Percentiles rank a stretch among this genome's conserved stretches.
phyloP scores from a whole-genome alignment of 2,329 filamentous ascomycete genomes.

The Aspergillus ibericus region DNA sequence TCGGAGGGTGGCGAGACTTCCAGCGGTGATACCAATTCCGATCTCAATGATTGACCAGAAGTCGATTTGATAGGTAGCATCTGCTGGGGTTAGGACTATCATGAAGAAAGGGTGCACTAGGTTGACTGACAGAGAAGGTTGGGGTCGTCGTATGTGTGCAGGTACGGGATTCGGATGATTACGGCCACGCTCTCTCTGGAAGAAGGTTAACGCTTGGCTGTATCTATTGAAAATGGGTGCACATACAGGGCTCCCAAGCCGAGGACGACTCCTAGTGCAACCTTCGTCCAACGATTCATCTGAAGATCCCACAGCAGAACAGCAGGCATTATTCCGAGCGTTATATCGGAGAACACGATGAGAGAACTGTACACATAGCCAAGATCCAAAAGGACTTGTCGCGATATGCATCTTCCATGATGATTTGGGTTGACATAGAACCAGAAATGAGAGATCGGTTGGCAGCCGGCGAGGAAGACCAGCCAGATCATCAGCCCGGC shows the following conservation, averaged over 20 bases:
- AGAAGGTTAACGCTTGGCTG: background rate
- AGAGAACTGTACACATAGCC: slow-evolving; percentile 53
- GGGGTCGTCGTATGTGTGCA: slow-evolving; percentile 15
- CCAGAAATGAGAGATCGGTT: slow-evolving; percentile 54
- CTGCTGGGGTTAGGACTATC: slow-evolving; percentile 26
- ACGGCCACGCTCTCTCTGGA: slow-evolving; percentile 28
- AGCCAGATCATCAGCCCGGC: slow-evolving; percentile 52
- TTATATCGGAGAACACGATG: slow-evolving; percentile 46
- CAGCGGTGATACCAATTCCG: slow-evolving; percentile 40
- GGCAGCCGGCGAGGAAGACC: slow-evolving; percentile 53
- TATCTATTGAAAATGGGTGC: background rate
- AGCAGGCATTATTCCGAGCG: slow-evolving; percentile 53
- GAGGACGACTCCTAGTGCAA: slow-evolving; percentile 53
- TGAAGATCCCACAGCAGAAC: slow-evolving; percentile 57
- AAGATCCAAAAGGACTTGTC: slow-evolving; percentile 51
- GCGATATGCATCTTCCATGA: slow-evolving; percentile 43
- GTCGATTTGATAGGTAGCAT: slow-evolving; percentile 46
- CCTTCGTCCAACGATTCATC: slow-evolving; percentile 54
- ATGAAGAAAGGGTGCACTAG: too few species aligned
- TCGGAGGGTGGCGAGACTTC: slow-evolving; percentile 40
- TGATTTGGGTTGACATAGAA: slow-evolving; percentile 21
- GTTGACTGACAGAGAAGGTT: slow-evolving; percentile 28
- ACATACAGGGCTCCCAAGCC: slow-evolving; percentile 52
- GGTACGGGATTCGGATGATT: slow-evolving; percentile 23
- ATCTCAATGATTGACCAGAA: slow-evolving; percentile 39